Evolutionary conservation across 176 grass and related monocot genomes (phyloP), one percentile per base, ranked within the genome.

Genomic region (Oryza meyeriana): DNA sequence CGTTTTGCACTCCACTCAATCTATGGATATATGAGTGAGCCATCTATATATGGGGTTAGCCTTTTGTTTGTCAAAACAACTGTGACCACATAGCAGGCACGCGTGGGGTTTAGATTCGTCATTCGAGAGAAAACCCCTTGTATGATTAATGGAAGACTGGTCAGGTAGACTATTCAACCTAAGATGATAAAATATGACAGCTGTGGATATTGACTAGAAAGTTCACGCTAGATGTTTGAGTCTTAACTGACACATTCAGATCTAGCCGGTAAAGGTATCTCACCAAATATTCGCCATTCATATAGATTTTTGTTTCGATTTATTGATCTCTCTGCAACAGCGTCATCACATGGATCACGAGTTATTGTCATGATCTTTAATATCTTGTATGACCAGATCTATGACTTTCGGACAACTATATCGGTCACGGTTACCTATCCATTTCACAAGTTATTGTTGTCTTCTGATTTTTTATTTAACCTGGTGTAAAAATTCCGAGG

Each of bases 291-390:
- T 72, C 7, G 50, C 0, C 20, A 8, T 55, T 55, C 50, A 2
- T 33, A 17, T 0, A 0, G 8, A 25, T 16, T 33, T 6, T 0
- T 38, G 0, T 36, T 69, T 0, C 0, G 1, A 4, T 16, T 18
- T 1, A 47, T 25, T 6, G 5, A 25, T 31, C 18, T 5, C 14
- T 63, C 0, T 44, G 9, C 6, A 18, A 1, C 1, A 6, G 3
- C 11, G 70, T 2, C 8, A 22, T 64, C 12, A 55, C 1, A 22
- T 7, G 0, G 6, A 18, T 0, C 1, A 5, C 2, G 1, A 0
- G 0, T 16, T 32, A 3, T 78, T 85, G 5, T 18, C 14, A 0
- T n/a, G n/a, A n/a, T 38, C 0, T 44, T 22, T 55, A 34, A 16
- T 71, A 47, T 27, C 5, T 34, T 1, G 50, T 70, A 78, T 5